Evolutionary conservation across 306 rosid genomes (phyloP).

Genomic region (Potentilla sterilis): DNA sequence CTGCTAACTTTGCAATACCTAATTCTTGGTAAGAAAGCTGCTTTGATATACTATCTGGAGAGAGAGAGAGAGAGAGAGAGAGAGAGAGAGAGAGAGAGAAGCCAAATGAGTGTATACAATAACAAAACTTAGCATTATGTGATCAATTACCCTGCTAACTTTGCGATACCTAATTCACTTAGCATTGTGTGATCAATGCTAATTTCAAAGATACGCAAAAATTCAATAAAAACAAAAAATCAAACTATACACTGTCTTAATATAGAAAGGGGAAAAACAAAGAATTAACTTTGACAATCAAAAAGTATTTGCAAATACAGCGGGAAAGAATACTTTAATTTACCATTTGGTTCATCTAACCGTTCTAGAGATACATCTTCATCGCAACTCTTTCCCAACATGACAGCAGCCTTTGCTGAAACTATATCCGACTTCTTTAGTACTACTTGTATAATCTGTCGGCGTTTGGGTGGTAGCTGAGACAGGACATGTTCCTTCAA

Average conservation of each 20-base stretch:
- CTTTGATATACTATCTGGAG: conserved; percentile 38
- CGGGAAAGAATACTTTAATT: conserved; percentile 7
- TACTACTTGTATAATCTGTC: conserved; percentile 72
- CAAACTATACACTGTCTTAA: neutral
- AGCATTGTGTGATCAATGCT: neutral
- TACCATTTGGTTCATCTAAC: conserved; percentile 71
- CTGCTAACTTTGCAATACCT: conserved; percentile 88
- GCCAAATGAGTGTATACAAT: neutral
- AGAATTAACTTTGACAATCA: neutral
- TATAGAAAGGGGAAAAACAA: neutral
- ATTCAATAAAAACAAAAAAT: neutral
- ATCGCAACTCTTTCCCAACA: conserved; percentile 32
- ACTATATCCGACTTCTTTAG: conserved; percentile 71
- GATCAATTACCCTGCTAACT: no score
- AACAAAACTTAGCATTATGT: neutral
- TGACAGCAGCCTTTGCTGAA: conserved; percentile 74
- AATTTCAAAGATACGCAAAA: neutral
- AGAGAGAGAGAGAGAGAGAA: neutral
- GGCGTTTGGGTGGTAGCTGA: conserved; percentile 90
- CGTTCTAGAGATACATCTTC: conserved; percentile 39
- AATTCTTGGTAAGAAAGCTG: conserved; percentile 77
- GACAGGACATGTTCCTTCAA: conserved; percentile 81
- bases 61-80: neutral
- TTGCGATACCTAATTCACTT: no score
- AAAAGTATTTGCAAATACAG: neutral